Percentiles rank a stretch among this genome's conserved stretches.
Evolutionary conservation across 2,329 filamentous ascomycete species (phyloP).

Genomic region (Boeremia lycopersici): DNA sequence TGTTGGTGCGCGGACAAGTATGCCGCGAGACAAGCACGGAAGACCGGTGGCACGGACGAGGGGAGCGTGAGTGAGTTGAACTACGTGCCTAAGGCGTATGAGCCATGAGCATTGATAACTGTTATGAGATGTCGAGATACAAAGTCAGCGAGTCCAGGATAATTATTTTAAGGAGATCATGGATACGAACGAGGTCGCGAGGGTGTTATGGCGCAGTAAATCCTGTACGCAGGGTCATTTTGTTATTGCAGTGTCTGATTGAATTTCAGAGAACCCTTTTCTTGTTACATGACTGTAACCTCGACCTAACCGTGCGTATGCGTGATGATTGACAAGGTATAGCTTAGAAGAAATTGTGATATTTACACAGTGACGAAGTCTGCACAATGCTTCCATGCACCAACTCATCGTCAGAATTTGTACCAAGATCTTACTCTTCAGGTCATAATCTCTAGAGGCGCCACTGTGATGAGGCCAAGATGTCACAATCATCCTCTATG

Average conservation of each 20-base stretch:
- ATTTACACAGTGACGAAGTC: too few relatives aligned
- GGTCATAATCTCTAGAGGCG: too few relatives aligned
- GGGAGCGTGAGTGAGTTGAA: constrained; percentile 13
- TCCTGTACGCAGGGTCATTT: constrained; percentile 12
- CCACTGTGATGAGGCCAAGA: too few relatives aligned
- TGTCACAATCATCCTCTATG: too few relatives aligned
- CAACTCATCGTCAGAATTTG: too few relatives aligned
- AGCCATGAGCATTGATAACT: background rate
- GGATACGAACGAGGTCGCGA: background rate
- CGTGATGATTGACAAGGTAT: too few relatives aligned
- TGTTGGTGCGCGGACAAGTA: constrained; percentile 48
- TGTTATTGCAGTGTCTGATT: background rate
- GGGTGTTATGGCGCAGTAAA: constrained; percentile 8
- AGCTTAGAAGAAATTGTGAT: too few relatives aligned
- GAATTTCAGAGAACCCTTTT: background rate
- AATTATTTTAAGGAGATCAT: background rate
- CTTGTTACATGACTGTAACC: too few relatives aligned
- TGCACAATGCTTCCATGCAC: too few relatives aligned
- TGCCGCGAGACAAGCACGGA: constrained; percentile 38
- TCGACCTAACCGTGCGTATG: too few relatives aligned
- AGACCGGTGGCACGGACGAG: constrained; percentile 27
- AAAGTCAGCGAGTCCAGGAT: background rate
- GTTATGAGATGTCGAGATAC: too few relatives aligned
- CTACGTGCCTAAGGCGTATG: constrained; percentile 17
- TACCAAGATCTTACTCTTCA: too few relatives aligned